Base-by-base conservation (phyloP, 2,329 filamentous ascomycete genomes). In the Apiospora hydei region DNA sequence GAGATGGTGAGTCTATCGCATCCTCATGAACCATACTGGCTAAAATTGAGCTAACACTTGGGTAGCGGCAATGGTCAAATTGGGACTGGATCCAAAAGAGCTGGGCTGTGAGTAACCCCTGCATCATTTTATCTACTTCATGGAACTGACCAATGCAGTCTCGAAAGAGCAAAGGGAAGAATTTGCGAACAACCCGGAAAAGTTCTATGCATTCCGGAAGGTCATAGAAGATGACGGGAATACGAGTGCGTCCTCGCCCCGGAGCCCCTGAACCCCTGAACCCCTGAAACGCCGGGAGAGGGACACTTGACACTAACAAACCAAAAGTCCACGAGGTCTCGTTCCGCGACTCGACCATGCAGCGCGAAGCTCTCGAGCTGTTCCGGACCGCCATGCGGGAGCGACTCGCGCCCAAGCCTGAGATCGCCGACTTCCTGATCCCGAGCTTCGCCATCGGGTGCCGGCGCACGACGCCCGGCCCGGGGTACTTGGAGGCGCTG, bases 401-500 rank as follows among this genome's bases (percentile, higher is more conserved):
- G 69, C 81, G 82, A 0, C 81, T 88, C 11, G 73, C 79, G 24
- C 75, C 79, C 53, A 85, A 85, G 51, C 85, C 86, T 0, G 84
- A 84, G 73, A 84, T 86, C 64, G 80, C 82, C 44, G 77, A 83
- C 13, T 80, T 81, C 46, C 80, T 87, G 43, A 81, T 85, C 68
- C 85, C 85, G 0, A 79, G 80, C 61, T 85, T 85, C 73, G 80
- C 81, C 1, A 80, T 84, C 4, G 84, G 84, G n/a, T 86, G 84
- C 76, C 82, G 83, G 47, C 84, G 84, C 69, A 76, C 83, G 16
- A 87, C 85, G 1, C 85, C 84, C 1, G 85, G 85, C 0, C 81
- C 79, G 13, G 85, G 85, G 13, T 87, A 86, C 73, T 82, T 87
- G 44, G 84, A 86, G 69, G 82, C 85, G 1, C 80, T 87, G 0